These are phyloP conservation scores for Saposhnikovia divaricata DNA, from an alignment of 129 eudicot species.

Conservation along the genomic window DNA sequence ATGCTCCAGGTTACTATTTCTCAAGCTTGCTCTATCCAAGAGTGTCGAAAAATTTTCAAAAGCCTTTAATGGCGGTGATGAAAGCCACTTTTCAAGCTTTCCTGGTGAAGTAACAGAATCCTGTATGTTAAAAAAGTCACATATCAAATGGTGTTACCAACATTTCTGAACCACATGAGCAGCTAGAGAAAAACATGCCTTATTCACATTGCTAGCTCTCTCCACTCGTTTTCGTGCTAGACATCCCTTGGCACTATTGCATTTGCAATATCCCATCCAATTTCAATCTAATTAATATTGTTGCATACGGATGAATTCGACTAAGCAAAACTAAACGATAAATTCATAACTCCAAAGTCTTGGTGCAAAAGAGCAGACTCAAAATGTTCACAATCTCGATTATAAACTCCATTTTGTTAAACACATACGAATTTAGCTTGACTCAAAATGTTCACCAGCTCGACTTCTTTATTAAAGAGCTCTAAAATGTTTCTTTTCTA, in stretches of 20 bases:
- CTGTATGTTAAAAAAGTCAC: constrained; percentile 29
- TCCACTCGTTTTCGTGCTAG: constrained; percentile 84
- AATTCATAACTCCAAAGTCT: no score
- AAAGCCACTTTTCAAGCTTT: constrained; percentile 55
- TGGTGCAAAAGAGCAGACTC: no score
- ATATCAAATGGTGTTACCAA: constrained; percentile 4
- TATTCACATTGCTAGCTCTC: constrained; percentile 37
- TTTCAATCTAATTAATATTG: background rate
- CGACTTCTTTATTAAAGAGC: no score
- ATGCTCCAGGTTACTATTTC: no score
- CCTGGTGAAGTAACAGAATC: constrained; percentile 37
- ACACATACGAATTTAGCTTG: no score
- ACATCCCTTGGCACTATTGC: constrained; percentile 66
- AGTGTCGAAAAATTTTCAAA: constrained; percentile 35
- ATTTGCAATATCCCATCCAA: constrained; percentile 73
- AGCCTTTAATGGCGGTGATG: constrained; percentile 51
- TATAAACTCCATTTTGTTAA: no score
- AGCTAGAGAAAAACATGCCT: constrained; percentile 35
- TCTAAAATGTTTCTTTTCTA: no score
- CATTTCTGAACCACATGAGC: constrained; percentile 7
- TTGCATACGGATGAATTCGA: background rate
- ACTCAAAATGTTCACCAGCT: no score
- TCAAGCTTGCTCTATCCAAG: no score
- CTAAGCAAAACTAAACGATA: background rate
- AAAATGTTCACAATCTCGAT: no score